Evolutionary conservation across 805 yeast genomes (phyloP).

Genomic region (Wickerhamiella azymoides): DNA sequence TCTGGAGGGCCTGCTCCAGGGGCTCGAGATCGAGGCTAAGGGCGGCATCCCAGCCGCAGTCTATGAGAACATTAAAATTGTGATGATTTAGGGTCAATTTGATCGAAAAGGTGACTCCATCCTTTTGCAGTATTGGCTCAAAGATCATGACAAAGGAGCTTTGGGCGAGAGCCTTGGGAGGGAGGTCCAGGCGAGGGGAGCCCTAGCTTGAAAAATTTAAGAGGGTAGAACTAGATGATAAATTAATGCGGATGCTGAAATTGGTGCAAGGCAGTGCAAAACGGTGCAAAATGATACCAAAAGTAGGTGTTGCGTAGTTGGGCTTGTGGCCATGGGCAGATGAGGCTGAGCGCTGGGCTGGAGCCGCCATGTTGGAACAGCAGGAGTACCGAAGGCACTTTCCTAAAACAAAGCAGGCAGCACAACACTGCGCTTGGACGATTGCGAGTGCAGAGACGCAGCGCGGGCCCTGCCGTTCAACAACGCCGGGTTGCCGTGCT

Average conservation of each 20-base stretch:
- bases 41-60: slow-evolving; percentile 29
- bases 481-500: neutral
- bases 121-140: slow-evolving; percentile 18
- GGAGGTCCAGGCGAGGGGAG: too few species aligned
- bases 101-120: slow-evolving; percentile 19
- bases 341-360: slow-evolving; percentile 4
- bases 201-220: neutral
- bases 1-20: slow-evolving; percentile 30
- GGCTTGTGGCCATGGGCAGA: too few species aligned
- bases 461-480: neutral
- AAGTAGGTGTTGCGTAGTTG: too few species aligned
- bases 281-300: too few species aligned
- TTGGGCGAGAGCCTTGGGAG: too few species aligned
- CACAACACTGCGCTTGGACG: neutral
- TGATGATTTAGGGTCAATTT: slow-evolving; percentile 24
- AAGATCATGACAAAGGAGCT: slow-evolving; percentile 23
- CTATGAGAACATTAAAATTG: slow-evolving; percentile 24
- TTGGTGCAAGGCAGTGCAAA: too few species aligned
- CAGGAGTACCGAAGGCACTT: too few species aligned
- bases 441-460: neutral
- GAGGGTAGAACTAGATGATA: too few species aligned
- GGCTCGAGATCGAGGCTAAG: slow-evolving; percentile 15
- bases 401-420: neutral
- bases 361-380: too few species aligned
- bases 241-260: neutral